Evolutionary conservation across 1,284 basidiomycete genomes (phyloP).

Genomic region (Sporisorium scitamineum): DNA sequence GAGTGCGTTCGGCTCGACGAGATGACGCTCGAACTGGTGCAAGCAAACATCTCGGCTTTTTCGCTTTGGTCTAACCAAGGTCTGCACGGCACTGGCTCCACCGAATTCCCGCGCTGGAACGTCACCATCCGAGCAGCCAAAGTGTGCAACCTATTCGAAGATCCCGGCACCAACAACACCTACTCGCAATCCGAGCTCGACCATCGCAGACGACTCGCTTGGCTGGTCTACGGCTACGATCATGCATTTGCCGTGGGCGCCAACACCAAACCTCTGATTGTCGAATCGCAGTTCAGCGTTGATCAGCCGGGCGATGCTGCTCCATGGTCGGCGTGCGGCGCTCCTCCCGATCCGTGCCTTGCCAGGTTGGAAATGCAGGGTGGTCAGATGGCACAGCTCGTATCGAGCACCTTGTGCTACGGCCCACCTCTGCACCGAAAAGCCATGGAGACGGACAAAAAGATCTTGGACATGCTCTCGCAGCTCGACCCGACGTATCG

Average conservation of each 20-base stretch:
- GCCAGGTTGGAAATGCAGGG: constrained; percentile 39
- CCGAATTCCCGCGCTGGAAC: constrained; percentile 44
- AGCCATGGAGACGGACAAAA: constrained; percentile 43
- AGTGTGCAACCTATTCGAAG: constrained; percentile 40
- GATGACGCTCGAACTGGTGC: constrained; percentile 48
- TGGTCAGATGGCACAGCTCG: constrained; percentile 36
- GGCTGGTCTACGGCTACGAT: constrained; percentile 55
- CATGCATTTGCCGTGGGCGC: constrained; percentile 48
- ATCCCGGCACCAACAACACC: constrained; percentile 21
- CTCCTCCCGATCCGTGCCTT: constrained; percentile 36
- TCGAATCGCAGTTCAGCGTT: constrained; percentile 54
- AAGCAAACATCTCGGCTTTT: constrained; percentile 46
- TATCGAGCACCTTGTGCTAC: constrained; percentile 42
- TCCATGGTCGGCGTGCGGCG: constrained; percentile 33
- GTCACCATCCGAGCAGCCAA: constrained; percentile 44
- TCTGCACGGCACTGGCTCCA: constrained; percentile 29
- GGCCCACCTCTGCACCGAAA: constrained; percentile 48
- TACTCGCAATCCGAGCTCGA: constrained; percentile 28
- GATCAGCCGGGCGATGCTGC: constrained; percentile 41
- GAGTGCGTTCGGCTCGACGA: constrained; percentile 48
- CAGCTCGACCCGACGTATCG: constrained; percentile 29
- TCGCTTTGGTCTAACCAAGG: constrained; percentile 49
- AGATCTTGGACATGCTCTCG: constrained; percentile 24
- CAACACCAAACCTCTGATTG: constrained; percentile 43
- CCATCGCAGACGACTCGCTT: constrained; percentile 40